A percentile compares a stretch with the other conserved stretches of the same genome.
These are phyloP conservation scores for Thymus mandschuricus DNA, from an alignment of 257 asterid species.

Conservation along the genomic window DNA sequence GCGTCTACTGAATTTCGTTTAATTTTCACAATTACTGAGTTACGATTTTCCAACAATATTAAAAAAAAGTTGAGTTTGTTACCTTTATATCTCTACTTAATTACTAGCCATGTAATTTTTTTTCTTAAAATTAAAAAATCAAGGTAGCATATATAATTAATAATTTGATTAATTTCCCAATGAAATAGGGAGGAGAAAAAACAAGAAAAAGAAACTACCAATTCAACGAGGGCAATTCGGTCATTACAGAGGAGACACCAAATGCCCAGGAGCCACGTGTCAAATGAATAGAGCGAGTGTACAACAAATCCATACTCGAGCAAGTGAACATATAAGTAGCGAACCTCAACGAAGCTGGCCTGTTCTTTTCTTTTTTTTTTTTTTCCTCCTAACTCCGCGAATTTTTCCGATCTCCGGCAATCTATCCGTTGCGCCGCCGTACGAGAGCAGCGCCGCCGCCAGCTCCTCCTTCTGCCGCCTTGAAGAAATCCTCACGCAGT, in stretches of 20 bases:
- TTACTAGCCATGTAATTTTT: too few relatives aligned
- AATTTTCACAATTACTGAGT: too few relatives aligned
- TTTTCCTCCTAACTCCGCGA: constrained; percentile 33
- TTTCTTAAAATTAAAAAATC: too few relatives aligned
- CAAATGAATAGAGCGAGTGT: constrained; percentile 22
- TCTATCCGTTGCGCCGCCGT: constrained; percentile 2
- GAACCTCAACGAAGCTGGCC: neutral
- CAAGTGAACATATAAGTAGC: constrained; percentile 22
- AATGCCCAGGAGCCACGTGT: constrained; percentile 14
- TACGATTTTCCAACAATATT: too few relatives aligned
- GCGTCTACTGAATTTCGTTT: too few relatives aligned
- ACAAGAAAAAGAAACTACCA: neutral
- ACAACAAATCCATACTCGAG: neutral
- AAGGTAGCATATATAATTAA: too few relatives aligned
- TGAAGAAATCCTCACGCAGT: constrained; percentile 23
- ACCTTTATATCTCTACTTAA: too few relatives aligned
- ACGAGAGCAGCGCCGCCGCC: constrained; percentile 17
- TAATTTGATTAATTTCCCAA: too few relatives aligned
- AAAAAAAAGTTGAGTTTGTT: too few relatives aligned
- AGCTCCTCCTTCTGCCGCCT: constrained; percentile 6
- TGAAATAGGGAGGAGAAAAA: neutral
- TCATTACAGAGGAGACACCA: neutral
- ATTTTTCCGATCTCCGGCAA: constrained; percentile 34
- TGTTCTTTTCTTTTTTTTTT: neutral
- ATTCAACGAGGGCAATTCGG: constrained; percentile 20